Conservation (phyloP, 2,329 filamentous ascomycete species). For the Aspergillus clavatus region DNA sequence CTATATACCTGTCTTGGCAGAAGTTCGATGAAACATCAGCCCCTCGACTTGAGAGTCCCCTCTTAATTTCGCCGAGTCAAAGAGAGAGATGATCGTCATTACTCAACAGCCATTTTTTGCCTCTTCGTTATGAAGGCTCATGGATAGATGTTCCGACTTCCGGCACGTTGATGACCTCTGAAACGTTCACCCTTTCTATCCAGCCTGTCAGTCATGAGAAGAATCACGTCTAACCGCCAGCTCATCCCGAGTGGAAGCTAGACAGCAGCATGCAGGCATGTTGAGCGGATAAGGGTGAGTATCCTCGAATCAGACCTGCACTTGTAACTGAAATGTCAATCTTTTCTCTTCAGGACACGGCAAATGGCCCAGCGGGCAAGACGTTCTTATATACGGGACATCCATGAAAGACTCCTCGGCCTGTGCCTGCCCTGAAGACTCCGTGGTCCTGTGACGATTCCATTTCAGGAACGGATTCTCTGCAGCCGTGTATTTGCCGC, state of each 20-base stretch:
- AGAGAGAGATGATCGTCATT: background rate
- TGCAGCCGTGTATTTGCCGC: conserved; percentile 1
- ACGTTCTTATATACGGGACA: conserved; percentile 7
- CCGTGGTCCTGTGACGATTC: conserved; percentile 1
- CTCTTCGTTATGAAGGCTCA: background rate
- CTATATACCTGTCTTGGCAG: conserved; percentile 12
- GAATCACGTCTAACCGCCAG: background rate
- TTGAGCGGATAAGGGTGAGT: conserved; percentile 1
- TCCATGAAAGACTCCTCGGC: too few relatives aligned
- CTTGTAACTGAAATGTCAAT: conserved; percentile 15
- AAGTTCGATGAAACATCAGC: conserved; percentile 7
- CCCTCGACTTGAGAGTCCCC: conserved; percentile 1
- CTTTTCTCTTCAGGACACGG: conserved; percentile 26
- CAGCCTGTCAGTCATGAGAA: too few relatives aligned
- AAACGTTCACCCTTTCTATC: background rate
- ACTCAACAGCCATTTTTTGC: background rate
- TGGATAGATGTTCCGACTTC: background rate
- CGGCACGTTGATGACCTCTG: background rate
- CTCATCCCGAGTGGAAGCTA: background rate
- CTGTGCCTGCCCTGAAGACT: too few relatives aligned
- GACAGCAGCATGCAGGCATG: background rate
- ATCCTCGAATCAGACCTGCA: conserved; percentile 14
- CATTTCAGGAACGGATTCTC: conserved; percentile 8
- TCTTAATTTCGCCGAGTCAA: conserved; percentile 4
- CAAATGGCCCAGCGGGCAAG: conserved; percentile 8